Evolutionary conservation across 306 rosid genomes (phyloP).

Genomic region (Lithocarpus polystachyus): DNA sequence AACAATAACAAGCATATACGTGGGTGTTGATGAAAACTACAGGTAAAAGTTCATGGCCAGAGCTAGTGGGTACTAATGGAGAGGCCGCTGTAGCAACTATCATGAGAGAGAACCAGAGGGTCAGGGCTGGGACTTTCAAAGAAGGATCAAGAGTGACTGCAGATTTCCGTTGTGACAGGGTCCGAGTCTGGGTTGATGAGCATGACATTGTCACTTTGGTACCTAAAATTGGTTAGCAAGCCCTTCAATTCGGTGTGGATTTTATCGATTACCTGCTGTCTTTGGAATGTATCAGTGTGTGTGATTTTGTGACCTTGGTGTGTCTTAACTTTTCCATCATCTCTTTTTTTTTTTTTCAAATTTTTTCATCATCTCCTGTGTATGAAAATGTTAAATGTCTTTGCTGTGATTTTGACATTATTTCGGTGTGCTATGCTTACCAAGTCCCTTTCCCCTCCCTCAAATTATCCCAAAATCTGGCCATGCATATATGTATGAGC

Average conservation of each 20-base stretch:
- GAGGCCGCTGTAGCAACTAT: conserved; percentile 31
- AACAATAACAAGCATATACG: background rate
- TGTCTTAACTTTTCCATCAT: no score
- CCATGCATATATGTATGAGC: no score
- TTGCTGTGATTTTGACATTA: no score
- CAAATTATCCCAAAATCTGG: no score
- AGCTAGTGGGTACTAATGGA: conserved; percentile 46
- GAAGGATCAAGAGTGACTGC: conserved; percentile 34
- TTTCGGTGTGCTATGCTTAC: no score
- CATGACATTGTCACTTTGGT: conserved; percentile 25
- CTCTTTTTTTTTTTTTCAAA: no score
- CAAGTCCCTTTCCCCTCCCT: no score
- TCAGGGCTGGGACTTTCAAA: conserved; percentile 24
- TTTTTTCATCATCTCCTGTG: no score
- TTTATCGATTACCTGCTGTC: no score
- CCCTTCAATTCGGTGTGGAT: background rate
- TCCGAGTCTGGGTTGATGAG: conserved; percentile 43
- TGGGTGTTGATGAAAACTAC: background rate
- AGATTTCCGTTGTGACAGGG: conserved; percentile 51
- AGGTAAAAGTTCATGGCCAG: conserved; percentile 60
- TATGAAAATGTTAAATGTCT: no score
- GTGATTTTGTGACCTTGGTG: no score
- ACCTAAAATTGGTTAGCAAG: conserved; percentile 44
- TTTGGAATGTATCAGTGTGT: no score
- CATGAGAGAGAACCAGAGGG: conserved; percentile 36